Evolutionary conservation across 768 basidiomycete genomes (phyloP).

Genomic region (Auriscalpium vulgare): DNA sequence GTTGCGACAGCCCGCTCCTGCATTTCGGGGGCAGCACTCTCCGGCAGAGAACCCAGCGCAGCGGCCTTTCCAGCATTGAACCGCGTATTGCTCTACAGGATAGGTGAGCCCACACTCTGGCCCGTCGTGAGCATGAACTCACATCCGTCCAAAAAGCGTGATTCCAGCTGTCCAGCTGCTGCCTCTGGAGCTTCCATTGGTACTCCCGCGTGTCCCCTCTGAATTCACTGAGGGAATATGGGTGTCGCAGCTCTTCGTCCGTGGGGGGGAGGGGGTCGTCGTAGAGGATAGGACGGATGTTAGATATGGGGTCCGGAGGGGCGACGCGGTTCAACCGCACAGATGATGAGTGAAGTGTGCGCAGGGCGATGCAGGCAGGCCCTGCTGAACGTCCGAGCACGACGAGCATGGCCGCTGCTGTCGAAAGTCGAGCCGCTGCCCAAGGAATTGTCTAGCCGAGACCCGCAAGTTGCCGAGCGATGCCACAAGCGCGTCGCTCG

Average conservation of each 20-base stretch:
- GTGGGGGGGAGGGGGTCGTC: conserved; percentile 36
- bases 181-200: conserved; percentile 62
- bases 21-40: conserved; percentile 38
- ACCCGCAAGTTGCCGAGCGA: too few species aligned
- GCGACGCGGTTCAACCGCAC: conserved; percentile 39
- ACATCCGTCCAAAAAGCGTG: conserved; percentile 80
- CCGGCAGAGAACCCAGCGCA: conserved; percentile 47
- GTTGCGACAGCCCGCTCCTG: conserved; percentile 64
- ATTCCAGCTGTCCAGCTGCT: conserved; percentile 68
- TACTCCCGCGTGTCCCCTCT: conserved; percentile 41
- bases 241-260: conserved; percentile 34
- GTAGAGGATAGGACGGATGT: conserved; percentile 75
- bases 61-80: conserved; percentile 64
- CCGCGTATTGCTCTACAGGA: conserved; percentile 66
- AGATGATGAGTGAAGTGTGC: conserved; percentile 11
- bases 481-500: too few species aligned
- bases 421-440: too few species aligned
- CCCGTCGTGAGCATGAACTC: conserved; percentile 22
- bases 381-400: conserved; percentile 13
- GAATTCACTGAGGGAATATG: conserved; percentile 78
- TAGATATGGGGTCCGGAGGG: conserved; percentile 70
- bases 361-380: conserved; percentile 7
- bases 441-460: too few species aligned
- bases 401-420: conserved; percentile 3
- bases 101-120: neutral